These are phyloP conservation scores for Chlorophyllum brunneum DNA, from an alignment of 768 basidiomycete species.

Conservation along the genomic window DNA sequence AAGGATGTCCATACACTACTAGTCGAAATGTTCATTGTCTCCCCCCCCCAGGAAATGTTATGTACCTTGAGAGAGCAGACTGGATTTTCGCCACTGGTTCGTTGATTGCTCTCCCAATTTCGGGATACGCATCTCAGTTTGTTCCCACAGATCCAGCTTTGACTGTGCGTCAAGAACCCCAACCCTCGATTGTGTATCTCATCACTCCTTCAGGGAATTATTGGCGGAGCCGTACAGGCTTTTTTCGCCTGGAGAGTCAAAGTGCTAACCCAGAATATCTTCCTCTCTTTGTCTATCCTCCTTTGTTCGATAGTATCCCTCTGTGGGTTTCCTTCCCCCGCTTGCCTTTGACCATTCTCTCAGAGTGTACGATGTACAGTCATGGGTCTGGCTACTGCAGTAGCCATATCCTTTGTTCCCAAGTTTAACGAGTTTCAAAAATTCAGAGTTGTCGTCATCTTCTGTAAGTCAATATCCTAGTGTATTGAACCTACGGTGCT, in stretches of 20 bases:
- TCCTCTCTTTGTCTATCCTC: slow-evolving; percentile 6
- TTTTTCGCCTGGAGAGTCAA: slow-evolving; percentile 18
- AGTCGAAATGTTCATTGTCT: too few relatives aligned
- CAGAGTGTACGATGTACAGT: background rate
- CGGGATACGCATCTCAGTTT: background rate
- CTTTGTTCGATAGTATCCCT: slow-evolving; percentile 12
- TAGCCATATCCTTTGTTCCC: slow-evolving; percentile 13
- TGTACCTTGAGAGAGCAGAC: slow-evolving; percentile 17
- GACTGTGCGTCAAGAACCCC: slow-evolving; percentile 10
- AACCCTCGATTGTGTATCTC: background rate
- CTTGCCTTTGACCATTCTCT: background rate
- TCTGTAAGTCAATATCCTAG: slow-evolving; percentile 1
- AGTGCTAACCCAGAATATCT: slow-evolving; percentile 14
- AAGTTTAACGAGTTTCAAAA: slow-evolving; percentile 16
- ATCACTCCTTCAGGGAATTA: slow-evolving; percentile 12
- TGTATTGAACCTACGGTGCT: background rate
- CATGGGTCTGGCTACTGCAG: slow-evolving; percentile 13
- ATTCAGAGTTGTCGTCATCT: slow-evolving; percentile 15
- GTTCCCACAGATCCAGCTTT: slow-evolving; percentile 12
- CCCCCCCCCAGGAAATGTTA: slow-evolving; percentile 15
- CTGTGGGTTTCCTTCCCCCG: slow-evolving; percentile 4
- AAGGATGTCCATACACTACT: slow-evolving; percentile 2
- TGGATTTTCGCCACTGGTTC: slow-evolving; percentile 37
- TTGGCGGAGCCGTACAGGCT: slow-evolving; percentile 15
- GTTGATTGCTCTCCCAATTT: background rate